These are phyloP conservation scores for Zangia roseola DNA, from an alignment of 768 basidiomycete genomes.

Conservation along the genomic window DNA sequence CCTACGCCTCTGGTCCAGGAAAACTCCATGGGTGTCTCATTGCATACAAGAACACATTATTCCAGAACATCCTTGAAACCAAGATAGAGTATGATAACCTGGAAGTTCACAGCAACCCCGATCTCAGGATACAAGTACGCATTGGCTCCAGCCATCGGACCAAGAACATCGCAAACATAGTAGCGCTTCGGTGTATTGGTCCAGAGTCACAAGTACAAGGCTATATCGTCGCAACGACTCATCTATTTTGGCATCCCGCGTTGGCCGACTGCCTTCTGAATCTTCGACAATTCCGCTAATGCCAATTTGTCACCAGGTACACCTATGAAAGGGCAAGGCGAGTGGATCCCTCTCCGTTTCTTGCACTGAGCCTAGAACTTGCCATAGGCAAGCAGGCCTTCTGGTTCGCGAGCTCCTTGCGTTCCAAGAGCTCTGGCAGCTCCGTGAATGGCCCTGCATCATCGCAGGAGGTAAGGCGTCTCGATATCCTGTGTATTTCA, in stretches of 20 bases:
- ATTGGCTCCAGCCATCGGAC: constrained; percentile 66
- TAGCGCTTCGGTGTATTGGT: constrained; percentile 54
- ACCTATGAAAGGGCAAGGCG: constrained; percentile 83
- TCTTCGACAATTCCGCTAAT: constrained; percentile 1
- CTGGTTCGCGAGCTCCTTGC: constrained; percentile 60
- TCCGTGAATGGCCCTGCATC: constrained; percentile 70
- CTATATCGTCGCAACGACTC: constrained; percentile 81
- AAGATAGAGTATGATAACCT: constrained; percentile 71
- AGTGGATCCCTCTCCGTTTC: constrained; percentile 19
- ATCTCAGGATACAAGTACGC: constrained; percentile 31
- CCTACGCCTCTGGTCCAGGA: constrained; percentile 64
- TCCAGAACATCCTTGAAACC: constrained; percentile 43
- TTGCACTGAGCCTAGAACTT: not conserved
- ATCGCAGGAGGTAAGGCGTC: constrained; percentile 72
- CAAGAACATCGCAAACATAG: constrained; percentile 76
- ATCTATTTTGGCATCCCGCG: constrained; percentile 95
- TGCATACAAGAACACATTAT: constrained; percentile 58
- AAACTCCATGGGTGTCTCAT: constrained; percentile 90
- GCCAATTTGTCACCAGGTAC: constrained; percentile 26
- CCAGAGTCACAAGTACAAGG: constrained; percentile 42
- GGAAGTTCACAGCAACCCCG: constrained; percentile 42
- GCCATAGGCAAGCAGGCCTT: constrained; percentile 70
- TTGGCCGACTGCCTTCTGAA: constrained; percentile 38
- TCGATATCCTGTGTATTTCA: not conserved
- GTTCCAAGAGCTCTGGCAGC: constrained; percentile 49